phyloP scores from a whole-genome alignment of 495 filamentous ascomycete genomes.

The Pseudevernia furfuracea region DNA sequence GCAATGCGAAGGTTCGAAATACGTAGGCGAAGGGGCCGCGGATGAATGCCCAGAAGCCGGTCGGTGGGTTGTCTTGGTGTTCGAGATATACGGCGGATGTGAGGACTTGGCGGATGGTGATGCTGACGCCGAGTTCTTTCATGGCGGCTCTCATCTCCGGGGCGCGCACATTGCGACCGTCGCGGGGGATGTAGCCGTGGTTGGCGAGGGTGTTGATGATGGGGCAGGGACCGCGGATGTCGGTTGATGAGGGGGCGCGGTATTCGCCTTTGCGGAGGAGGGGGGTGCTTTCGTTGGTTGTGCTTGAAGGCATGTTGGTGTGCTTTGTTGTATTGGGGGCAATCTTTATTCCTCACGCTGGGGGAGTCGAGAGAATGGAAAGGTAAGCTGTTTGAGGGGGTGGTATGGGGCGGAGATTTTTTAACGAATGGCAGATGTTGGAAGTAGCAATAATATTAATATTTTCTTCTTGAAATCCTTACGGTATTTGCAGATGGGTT shows the following conservation, averaged over 20 bases:
- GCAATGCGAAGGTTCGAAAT: conserved; percentile 24
- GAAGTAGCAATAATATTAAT: no score
- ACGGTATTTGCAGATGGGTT: no score
- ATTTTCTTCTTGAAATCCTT: no score
- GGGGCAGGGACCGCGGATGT: conserved; percentile 15
- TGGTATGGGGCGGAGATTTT: no score
- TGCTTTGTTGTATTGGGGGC: no score
- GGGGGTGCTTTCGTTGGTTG: not conserved
- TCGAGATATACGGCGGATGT: conserved; percentile 10
- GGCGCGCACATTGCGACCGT: conserved; percentile 19
- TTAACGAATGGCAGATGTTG: no score
- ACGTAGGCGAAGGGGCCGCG: conserved; percentile 25
- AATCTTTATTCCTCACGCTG: no score
- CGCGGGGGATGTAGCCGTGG: conserved; percentile 21
- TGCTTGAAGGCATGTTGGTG: no score
- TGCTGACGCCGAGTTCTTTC: conserved; percentile 13
- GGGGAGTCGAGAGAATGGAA: no score
- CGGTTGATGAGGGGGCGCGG: not conserved
- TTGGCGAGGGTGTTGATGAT: conserved; percentile 27
- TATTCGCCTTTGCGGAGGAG: conserved; percentile 8
- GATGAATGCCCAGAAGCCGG: conserved; percentile 19
- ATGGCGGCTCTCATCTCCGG: conserved; percentile 8
- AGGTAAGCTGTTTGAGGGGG: no score
- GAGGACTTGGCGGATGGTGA: conserved; percentile 10
- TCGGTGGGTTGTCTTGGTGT: conserved; percentile 2